phyloP scores from a whole-genome alignment of 768 basidiomycete species.

The Cystobasidium onofrii region DNA sequence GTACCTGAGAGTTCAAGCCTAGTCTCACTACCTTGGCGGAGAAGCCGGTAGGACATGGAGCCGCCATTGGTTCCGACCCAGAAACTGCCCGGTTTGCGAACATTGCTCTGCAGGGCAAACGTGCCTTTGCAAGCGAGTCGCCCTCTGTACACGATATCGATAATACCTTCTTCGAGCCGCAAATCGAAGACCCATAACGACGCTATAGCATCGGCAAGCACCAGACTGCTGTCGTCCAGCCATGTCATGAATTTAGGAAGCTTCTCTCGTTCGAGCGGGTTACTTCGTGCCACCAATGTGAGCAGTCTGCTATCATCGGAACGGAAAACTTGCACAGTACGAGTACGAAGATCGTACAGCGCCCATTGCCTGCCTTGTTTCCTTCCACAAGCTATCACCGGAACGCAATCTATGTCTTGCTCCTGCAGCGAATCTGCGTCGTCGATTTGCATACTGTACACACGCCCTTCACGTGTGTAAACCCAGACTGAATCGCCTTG shows the following conservation, averaged over 20 bases:
- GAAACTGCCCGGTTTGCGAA: not conserved
- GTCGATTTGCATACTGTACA: not conserved
- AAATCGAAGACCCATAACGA: constrained; percentile 1
- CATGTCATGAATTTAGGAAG: not conserved
- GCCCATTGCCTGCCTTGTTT: not conserved
- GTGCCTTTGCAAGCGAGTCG: not conserved
- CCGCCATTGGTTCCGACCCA: not conserved
- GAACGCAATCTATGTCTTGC: not conserved
- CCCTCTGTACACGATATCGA: not conserved
- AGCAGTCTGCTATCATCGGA: not conserved
- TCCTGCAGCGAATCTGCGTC: not conserved
- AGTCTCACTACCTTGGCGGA: too few relatives aligned
- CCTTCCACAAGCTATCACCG: not conserved
- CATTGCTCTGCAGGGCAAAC: not conserved
- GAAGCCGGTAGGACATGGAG: not conserved
- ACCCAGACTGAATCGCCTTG: not conserved
- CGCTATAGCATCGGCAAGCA: constrained; percentile 4
- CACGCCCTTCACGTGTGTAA: not conserved
- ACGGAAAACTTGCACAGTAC: not conserved
- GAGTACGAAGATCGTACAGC: not conserved
- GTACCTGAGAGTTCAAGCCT: not conserved
- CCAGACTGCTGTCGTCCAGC: not conserved
- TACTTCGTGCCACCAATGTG: not conserved
- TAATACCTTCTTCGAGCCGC: not conserved
- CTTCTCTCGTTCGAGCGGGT: not conserved